A percentile compares a stretch with the other conserved stretches of the same genome.
phyloP scores from a whole-genome alignment of 2,329 filamentous ascomycete species.

The Teratosphaeria destructans region DNA sequence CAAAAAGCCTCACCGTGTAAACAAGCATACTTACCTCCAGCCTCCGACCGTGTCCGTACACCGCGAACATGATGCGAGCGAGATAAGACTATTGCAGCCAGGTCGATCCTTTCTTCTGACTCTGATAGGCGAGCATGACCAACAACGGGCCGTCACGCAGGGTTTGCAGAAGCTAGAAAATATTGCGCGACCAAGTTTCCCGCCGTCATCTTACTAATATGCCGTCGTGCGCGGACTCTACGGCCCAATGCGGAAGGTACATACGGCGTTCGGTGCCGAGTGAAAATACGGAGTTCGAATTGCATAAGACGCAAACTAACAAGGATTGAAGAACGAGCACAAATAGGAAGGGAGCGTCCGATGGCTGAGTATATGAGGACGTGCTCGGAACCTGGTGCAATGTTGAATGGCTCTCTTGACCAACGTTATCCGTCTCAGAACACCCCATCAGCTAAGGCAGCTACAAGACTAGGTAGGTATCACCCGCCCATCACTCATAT shows the following conservation, averaged over 20 bases:
- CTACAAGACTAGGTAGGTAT: too few species aligned
- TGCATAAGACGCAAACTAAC: too few species aligned
- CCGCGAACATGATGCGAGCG: not conserved
- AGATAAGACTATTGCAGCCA: not conserved
- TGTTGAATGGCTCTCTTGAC: too few species aligned
- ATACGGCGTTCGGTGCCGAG: not conserved
- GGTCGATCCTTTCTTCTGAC: not conserved
- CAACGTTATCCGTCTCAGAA: too few species aligned
- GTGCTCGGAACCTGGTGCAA: too few species aligned
- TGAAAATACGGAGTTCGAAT: not conserved
- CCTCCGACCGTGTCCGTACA: not conserved
- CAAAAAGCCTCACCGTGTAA: not conserved
- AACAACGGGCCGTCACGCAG: not conserved
- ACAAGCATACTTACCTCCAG: not conserved
- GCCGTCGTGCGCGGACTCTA: not conserved
- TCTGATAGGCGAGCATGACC: not conserved
- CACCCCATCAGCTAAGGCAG: too few species aligned
- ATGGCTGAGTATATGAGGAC: too few species aligned
- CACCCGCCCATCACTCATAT: too few species aligned
- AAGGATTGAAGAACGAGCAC: too few species aligned
- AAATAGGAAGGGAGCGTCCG: too few species aligned
- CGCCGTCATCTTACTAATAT: not conserved
- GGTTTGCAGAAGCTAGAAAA: not conserved
- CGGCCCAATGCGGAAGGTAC: not conserved
- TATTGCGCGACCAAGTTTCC: not conserved